phyloP scores from a whole-genome alignment of 805 yeast genomes.

The Komagataella phaffii region DNA sequence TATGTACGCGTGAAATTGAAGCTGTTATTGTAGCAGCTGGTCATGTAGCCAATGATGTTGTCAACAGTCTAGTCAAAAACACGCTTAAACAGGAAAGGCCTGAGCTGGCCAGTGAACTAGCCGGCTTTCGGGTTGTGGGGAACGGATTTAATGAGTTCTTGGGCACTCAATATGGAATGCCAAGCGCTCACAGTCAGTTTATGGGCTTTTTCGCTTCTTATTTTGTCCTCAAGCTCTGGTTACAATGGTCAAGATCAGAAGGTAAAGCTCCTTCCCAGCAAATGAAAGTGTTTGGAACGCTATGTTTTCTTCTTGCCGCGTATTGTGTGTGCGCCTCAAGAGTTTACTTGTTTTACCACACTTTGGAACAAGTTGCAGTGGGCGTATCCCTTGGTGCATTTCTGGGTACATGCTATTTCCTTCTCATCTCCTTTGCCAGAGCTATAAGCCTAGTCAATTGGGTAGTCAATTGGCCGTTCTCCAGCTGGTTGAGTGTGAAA shows the following conservation, averaged over 20 bases:
- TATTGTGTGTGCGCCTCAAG: conserved; percentile 51
- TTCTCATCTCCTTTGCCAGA: conserved; percentile 37
- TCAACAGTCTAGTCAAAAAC: conserved; percentile 57
- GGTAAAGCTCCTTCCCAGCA: conserved; percentile 11
- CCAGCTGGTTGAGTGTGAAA: conserved; percentile 36
- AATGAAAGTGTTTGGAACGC: conserved; percentile 15
- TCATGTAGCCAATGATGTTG: conserved; percentile 64
- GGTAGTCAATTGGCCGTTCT: conserved; percentile 46
- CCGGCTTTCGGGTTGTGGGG: conserved; percentile 2
- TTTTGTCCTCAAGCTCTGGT: conserved; percentile 27
- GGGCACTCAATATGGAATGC: conserved; percentile 81
- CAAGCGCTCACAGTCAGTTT: conserved; percentile 92
- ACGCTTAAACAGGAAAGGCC: conserved; percentile 69
- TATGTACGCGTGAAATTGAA: conserved; percentile 73
- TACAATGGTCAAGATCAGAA: conserved; percentile 22
- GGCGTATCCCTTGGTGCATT: conserved; percentile 55
- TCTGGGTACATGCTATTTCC: conserved; percentile 46
- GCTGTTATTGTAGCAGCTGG: conserved; percentile 78
- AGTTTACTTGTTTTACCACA: conserved; percentile 69
- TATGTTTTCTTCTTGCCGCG: conserved; percentile 15
- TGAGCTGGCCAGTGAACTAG: conserved; percentile 6
- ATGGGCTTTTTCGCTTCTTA: conserved; percentile 75
- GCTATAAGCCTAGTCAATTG: conserved; percentile 57
- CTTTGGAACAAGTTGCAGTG: conserved; percentile 54
- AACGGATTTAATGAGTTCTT: conserved; percentile 16